Evolutionary conservation across 345 rosid species (phyloP).

Genomic region (rapeseed (Brassica napus)): Da-Ae NC_063441.1:16730501-16731000

Average conservation of each 20-base stretch:
- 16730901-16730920: slow-evolving; percentile 56
- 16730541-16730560: slow-evolving; percentile 31
- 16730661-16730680: slow-evolving; percentile 30
- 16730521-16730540: slow-evolving; percentile 32
- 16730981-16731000: slow-evolving; percentile 21
- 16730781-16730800: slow-evolving; percentile 4
- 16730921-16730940: slow-evolving; percentile 43
- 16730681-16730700: slow-evolving; percentile 25
- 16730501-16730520: neutral
- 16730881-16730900: slow-evolving; percentile 55
- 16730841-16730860: slow-evolving; percentile 42
- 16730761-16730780: slow-evolving; percentile 28
- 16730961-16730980: neutral
- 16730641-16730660: slow-evolving; percentile 32
- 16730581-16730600: slow-evolving; percentile 37
- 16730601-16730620: neutral
- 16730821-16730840: slow-evolving; percentile 30
- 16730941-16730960: slow-evolving; percentile 7
- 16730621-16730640: neutral
- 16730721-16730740: slow-evolving; percentile 21
- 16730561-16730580: slow-evolving; percentile 23
- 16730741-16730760: slow-evolving; percentile 24
- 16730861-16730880: slow-evolving; percentile 46
- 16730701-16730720: slow-evolving; percentile 16
- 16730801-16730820: neutral